phyloP scores from a whole-genome alignment of 2,329 filamentous ascomycete species.

The Epichloe scottii region DNA sequence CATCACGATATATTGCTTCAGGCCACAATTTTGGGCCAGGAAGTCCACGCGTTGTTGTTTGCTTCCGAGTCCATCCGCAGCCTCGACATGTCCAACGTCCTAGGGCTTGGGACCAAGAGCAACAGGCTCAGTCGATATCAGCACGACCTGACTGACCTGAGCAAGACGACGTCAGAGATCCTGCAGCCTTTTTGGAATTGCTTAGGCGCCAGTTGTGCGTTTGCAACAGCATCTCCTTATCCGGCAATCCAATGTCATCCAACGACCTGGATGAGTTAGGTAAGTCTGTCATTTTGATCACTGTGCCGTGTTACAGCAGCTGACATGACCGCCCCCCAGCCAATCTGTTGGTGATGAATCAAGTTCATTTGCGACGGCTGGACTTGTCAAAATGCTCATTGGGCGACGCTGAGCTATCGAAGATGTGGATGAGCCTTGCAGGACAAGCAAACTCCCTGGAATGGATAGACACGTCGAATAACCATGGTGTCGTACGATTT shows the following conservation, averaged over 20 bases:
- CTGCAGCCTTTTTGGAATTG: constrained; percentile 36
- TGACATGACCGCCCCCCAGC: constrained; percentile 10
- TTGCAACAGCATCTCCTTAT: constrained; percentile 38
- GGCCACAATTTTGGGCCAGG: constrained; percentile 40
- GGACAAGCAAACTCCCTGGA: constrained; percentile 33
- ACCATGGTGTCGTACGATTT: constrained; percentile 38
- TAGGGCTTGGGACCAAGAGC: constrained; percentile 16
- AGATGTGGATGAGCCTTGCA: constrained; percentile 34
- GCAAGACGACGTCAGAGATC: constrained; percentile 25
- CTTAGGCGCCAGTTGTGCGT: constrained; percentile 32
- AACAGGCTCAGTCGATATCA: constrained; percentile 13
- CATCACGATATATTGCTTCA: constrained; percentile 35
- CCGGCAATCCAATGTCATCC: constrained; percentile 34
- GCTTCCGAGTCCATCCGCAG: constrained; percentile 42
- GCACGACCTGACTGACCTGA: constrained; percentile 11
- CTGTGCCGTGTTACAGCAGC: not conserved
- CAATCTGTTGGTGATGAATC: constrained; percentile 20
- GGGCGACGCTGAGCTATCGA: constrained; percentile 33
- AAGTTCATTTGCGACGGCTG: constrained; percentile 32
- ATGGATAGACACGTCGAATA: constrained; percentile 38
- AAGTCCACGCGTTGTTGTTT: constrained; percentile 43
- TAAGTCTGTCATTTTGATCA: constrained; percentile 13
- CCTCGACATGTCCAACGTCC: constrained; percentile 37
- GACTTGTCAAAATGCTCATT: constrained; percentile 40
- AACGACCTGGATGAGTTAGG: constrained; percentile 37